Conservation (phyloP, 176 grass and related monocot genomes). For the Leersia perrieri region DNA sequence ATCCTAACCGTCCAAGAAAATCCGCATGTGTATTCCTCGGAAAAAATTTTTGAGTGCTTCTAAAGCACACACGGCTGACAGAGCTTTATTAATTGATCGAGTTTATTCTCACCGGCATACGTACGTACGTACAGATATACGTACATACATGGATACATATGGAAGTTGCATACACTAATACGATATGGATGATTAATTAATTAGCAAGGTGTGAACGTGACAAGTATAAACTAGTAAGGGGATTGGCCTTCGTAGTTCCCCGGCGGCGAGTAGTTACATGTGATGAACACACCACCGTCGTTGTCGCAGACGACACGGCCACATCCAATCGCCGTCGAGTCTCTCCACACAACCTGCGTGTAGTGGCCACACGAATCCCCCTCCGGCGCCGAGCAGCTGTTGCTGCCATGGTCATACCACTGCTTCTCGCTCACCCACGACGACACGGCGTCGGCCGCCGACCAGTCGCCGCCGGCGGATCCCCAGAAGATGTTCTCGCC, state of each 20-base stretch:
- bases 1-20: too few species aligned
- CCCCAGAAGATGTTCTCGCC: conserved; percentile 47
- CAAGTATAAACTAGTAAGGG: too few species aligned
- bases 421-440: background rate
- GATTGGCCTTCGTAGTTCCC: background rate
- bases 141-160: too few species aligned
- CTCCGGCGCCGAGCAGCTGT: background rate
- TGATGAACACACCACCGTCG: background rate
- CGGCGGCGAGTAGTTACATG: background rate
- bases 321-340: background rate
- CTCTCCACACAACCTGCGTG: background rate
- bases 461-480: background rate
- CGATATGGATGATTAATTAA: too few species aligned
- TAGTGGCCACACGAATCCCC: background rate
- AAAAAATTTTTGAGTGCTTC: too few species aligned
- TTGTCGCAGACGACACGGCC: background rate
- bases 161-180: too few species aligned
- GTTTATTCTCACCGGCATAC: too few species aligned
- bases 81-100: too few species aligned
- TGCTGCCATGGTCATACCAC: background rate
- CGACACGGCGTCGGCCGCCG: background rate
- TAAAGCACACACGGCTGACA: too few species aligned
- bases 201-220: too few species aligned
- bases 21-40: too few species aligned
- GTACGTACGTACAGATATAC: too few species aligned